These are phyloP conservation scores for Neurospora pannonica DNA, from an alignment of 495 filamentous ascomycete genomes.

Conservation along the genomic window DNA sequence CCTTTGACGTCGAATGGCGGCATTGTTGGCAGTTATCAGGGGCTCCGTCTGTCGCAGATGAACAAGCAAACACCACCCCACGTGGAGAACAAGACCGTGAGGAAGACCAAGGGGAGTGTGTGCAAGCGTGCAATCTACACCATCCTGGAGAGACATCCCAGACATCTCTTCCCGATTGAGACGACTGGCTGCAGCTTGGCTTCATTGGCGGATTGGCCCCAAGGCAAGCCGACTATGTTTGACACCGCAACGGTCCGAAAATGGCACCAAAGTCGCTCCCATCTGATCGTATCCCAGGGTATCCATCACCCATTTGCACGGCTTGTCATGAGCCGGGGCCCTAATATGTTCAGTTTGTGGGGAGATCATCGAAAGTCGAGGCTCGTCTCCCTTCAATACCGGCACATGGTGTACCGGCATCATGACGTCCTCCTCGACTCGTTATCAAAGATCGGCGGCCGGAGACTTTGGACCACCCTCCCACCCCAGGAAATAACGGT, in stretches of 20 bases:
- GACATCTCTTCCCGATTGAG: not conserved
- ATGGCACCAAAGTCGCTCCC: not conserved
- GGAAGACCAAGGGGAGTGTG: not conserved
- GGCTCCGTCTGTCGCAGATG: not conserved
- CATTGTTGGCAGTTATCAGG: not conserved
- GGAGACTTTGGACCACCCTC: not conserved
- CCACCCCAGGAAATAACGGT: not conserved
- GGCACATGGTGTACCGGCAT: not conserved
- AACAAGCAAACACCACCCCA: not conserved
- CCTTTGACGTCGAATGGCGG: not conserved
- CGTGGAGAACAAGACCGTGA: not conserved
- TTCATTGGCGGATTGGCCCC: not conserved
- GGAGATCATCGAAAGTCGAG: not conserved
- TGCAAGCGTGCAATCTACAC: not conserved
- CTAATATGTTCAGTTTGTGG: not conserved
- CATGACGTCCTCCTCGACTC: not conserved
- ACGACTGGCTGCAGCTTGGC: not conserved
- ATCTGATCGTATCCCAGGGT: not conserved
- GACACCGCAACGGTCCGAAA: not conserved
- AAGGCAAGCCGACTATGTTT: not conserved
- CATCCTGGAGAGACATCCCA: not conserved
- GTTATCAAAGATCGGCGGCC: not conserved
- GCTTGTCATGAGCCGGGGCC: not conserved
- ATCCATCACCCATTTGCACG: not conserved
- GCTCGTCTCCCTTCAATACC: not conserved